Evolutionary conservation across 2,329 filamentous ascomycete species (phyloP).

Genomic region (Cladophialophora bantiana): DNA sequence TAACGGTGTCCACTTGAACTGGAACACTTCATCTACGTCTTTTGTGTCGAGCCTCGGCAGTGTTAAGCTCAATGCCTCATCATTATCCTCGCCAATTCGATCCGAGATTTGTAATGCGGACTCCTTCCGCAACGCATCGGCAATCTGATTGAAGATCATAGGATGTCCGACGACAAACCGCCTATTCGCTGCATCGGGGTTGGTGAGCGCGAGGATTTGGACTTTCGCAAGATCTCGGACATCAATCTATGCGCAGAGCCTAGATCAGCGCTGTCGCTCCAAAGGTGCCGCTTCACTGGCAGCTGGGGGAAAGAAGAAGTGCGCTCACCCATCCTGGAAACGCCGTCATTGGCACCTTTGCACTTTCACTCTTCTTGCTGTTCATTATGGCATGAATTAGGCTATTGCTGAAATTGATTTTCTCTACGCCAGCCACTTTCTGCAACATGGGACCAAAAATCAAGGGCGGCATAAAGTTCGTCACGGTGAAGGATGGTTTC

Average conservation of each 20-base stretch:
- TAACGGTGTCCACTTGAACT: constrained; percentile 23
- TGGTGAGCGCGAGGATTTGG: constrained; percentile 55
- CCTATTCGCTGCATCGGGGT: constrained; percentile 52
- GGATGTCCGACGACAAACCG: constrained; percentile 50
- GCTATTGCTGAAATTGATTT: constrained; percentile 76
- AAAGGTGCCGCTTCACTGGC: not conserved
- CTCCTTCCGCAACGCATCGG: constrained; percentile 21
- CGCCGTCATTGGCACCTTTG: constrained; percentile 27
- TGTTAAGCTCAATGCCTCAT: constrained; percentile 22
- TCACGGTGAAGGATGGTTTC: constrained; percentile 64
- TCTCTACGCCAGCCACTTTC: constrained; percentile 67
- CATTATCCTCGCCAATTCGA: constrained; percentile 27
- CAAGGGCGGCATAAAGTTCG: constrained; percentile 67
- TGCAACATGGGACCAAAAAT: constrained; percentile 70
- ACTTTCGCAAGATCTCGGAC: constrained; percentile 58
- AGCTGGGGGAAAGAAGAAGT: not conserved
- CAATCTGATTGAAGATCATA: constrained; percentile 32
- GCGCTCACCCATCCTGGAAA: constrained; percentile 28
- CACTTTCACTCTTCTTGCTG: constrained; percentile 24
- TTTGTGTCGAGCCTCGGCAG: constrained; percentile 26
- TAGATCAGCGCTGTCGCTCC: constrained; percentile 50
- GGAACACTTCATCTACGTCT: constrained; percentile 27
- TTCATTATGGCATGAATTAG: constrained; percentile 61
- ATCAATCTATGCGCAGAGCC: constrained; percentile 62
- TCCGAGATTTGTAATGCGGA: constrained; percentile 8